Evolutionary conservation across 768 basidiomycete genomes (phyloP).

Genomic region (Galerina sulciceps): DNA sequence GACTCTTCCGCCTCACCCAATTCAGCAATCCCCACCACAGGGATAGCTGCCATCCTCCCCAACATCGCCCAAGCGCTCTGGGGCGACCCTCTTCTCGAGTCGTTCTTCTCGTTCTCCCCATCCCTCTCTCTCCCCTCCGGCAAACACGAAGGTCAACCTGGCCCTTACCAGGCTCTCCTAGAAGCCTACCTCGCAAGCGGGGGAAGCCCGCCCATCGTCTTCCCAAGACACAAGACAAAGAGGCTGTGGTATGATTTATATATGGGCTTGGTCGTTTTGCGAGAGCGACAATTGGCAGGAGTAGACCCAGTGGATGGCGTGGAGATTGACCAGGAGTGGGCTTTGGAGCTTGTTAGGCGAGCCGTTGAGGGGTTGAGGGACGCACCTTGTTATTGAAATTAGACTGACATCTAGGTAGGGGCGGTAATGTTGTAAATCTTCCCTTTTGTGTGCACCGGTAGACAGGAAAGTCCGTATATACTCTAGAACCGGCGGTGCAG

Average conservation of each 20-base stretch:
- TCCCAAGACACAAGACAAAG: constrained; percentile 75
- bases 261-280: constrained; percentile 57
- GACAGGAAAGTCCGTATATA: too few species aligned
- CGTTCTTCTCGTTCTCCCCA: constrained; percentile 52
- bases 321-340: constrained; percentile 8
- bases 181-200: constrained; percentile 64
- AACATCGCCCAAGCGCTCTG: constrained; percentile 62
- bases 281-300: constrained; percentile 30
- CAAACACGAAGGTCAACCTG: too few species aligned
- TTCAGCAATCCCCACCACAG: not conserved
- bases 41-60: constrained; percentile 52
- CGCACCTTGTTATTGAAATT: too few species aligned
- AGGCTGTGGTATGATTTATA: constrained; percentile 78
- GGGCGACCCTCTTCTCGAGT: constrained; percentile 79
- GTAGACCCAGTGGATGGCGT: constrained; percentile 18
- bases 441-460: too few species aligned
- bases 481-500: too few species aligned
- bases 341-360: too few species aligned
- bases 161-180: constrained; percentile 40
- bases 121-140: constrained; percentile 36
- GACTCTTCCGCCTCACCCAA: not conserved
- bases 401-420: too few species aligned
- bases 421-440: too few species aligned
- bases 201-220: constrained; percentile 53
- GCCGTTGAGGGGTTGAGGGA: too few species aligned